A percentile compares a stretch with the other conserved stretches of the same genome.
These are phyloP conservation scores for Trypanosoma vivax DNA, from an alignment of 208 protist genomes.

Conservation along the genomic window DNA sequence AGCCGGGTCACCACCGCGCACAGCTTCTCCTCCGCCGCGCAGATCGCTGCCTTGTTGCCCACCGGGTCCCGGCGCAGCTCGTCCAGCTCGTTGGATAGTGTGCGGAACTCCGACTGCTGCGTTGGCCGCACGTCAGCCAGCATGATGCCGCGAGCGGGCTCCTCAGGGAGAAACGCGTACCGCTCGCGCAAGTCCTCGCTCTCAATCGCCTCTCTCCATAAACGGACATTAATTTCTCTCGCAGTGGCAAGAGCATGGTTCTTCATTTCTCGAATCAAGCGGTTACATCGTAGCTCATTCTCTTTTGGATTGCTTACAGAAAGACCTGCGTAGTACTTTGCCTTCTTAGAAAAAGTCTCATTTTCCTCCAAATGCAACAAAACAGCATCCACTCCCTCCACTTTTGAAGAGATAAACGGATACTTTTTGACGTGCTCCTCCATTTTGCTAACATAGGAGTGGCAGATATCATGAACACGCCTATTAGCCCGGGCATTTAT, in stretches of 20 bases:
- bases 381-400: conserved; percentile 45
- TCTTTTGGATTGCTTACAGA: not conserved
- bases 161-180: conserved; percentile 28
- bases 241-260: conserved; percentile 18
- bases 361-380: conserved; percentile 40
- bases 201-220: conserved; percentile 15
- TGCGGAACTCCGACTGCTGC: conserved; percentile 15
- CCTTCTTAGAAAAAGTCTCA: conserved; percentile 13
- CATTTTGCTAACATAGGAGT: not conserved
- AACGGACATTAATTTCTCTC: conserved; percentile 8
- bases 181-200: conserved; percentile 27
- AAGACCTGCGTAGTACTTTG: conserved; percentile 2
- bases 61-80: conserved; percentile 17
- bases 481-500: not conserved
- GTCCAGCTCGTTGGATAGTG: conserved; percentile 25
- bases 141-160: conserved; percentile 16
- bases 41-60: conserved; percentile 16
- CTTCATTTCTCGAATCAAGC: conserved; percentile 27
- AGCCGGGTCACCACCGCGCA: conserved; percentile 14
- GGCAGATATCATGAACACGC: conserved; percentile 1
- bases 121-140: conserved; percentile 13
- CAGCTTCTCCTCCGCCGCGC: conserved; percentile 13
- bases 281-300: conserved; percentile 10
- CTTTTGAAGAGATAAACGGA: conserved; percentile 44
- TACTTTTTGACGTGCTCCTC: conserved; percentile 18